phyloP scores from a whole-genome alignment of 352 stramenopile genomes.

The Phytophthora citrophthora region DNA sequence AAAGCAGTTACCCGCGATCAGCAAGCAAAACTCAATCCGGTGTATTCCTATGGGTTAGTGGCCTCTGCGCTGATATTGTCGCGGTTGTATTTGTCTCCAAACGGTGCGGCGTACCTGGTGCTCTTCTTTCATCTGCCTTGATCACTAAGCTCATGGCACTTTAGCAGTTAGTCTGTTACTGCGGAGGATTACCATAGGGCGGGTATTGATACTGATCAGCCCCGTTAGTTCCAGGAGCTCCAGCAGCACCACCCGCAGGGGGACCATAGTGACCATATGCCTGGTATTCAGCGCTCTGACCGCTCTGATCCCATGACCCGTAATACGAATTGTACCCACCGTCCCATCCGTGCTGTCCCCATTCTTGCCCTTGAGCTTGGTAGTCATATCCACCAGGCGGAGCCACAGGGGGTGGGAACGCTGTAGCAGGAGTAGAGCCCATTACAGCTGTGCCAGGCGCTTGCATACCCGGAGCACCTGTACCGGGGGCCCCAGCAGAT shows the following conservation, averaged over 20 bases:
- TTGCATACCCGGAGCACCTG: constrained; percentile 25
- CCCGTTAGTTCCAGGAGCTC: constrained; percentile 29
- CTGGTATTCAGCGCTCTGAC: constrained; percentile 38
- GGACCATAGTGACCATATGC: constrained; percentile 45
- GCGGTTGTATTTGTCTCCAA: constrained; percentile 20
- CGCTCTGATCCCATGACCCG: constrained; percentile 46
- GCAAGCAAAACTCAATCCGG: constrained; percentile 38
- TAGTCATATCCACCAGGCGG: constrained; percentile 44
- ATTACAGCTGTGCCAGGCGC: constrained; percentile 22
- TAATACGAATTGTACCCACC: constrained; percentile 63
- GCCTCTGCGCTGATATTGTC: constrained; percentile 22
- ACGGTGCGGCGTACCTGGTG: constrained; percentile 32
- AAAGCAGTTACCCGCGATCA: constrained; percentile 31
- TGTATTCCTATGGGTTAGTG: constrained; percentile 50
- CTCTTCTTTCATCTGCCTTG: constrained; percentile 7
- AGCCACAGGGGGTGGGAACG: constrained; percentile 54
- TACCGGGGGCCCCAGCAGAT: constrained; percentile 42
- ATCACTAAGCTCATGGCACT: constrained; percentile 19
- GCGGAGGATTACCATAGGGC: constrained; percentile 39
- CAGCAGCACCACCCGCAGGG: constrained; percentile 16
- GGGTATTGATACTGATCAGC: constrained; percentile 56
- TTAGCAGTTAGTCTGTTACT: constrained; percentile 38
- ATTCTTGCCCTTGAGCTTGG: constrained; percentile 40
- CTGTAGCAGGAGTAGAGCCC: constrained; percentile 56
- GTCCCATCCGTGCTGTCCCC: constrained; percentile 47